Base-by-base conservation (phyloP, 116 monocot species). In the Cymodocea nodosa region DNA sequence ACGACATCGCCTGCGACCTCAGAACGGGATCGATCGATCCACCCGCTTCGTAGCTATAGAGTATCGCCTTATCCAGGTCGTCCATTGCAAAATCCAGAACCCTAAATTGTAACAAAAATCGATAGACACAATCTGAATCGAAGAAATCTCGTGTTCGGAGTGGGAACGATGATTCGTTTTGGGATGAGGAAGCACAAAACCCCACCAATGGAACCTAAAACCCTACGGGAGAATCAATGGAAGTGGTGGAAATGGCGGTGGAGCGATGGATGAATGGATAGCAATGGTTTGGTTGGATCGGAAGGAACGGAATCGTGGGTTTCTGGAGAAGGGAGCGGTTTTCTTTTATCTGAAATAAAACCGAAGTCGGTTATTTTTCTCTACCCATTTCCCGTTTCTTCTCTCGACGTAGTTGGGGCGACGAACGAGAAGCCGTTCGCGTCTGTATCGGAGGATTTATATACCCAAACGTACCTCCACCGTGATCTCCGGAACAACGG, bases 61-160 rank as follows among this genome's bases (percentile, higher is more conserved):
- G 52, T 63, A 93, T 93, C 64, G 93, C 93, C 68, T 77, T 78
- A 69, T 89, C 89, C 55, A 93, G 73, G 48, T 93, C 93, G 62
- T 93, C 93, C 89, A 93, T 93, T 67, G 70, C 50, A 23, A 51
- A 61, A 51, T 20, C 30, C 24, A 58, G 67, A 76, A 65, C 72
- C 64, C 68, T 70, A 70, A 60, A 16, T 36, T n/a, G 35, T 8
- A 51, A 11, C 49, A n/a, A 39, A 68, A 58, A 58, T 13, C 14
- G 4, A 58, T 23, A 7, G 25, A 25, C 23, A 11, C 6, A 2
- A 37, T 37, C 25, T 9, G 13, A 60, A 52, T 55, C 55, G 0
- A 6, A 15, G n/a, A 62, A 44, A 44, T 44, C 44, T 44, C 44
- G 44, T 44, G 44, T 44, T 44, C 44, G 0, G 1, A 12, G 9